Percentiles rank a stretch among this genome's conserved stretches.
Evolutionary conservation across 1,284 basidiomycete species (phyloP).

Genomic region (Ganoderma lingzhi): DNA sequence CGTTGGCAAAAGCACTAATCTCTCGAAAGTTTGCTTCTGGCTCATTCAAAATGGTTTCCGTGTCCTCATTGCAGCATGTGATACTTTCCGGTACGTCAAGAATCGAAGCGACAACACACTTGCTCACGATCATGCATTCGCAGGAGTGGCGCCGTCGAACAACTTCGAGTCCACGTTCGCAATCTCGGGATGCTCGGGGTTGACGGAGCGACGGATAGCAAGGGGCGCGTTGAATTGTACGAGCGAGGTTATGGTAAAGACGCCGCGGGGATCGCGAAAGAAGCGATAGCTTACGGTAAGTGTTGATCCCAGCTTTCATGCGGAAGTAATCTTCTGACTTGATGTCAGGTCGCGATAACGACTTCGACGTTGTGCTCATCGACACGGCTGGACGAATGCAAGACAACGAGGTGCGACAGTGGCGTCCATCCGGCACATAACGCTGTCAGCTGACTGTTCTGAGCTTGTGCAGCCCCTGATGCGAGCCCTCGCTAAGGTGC

Average conservation of each 20-base stretch:
- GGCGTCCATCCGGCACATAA: slow-evolving; percentile 5
- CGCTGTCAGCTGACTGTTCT: slow-evolving; percentile 15
- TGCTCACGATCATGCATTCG: background rate
- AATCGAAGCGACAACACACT: background rate
- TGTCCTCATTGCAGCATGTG: slow-evolving; percentile 97
- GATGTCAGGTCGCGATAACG: slow-evolving; percentile 76
- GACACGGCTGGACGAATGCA: slow-evolving; percentile 99
- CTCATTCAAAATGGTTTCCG: slow-evolving; percentile 93
- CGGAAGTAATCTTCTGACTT: slow-evolving; percentile 5
- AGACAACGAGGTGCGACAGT: slow-evolving; percentile 84
- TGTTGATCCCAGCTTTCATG: slow-evolving; percentile 10
- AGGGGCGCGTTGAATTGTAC: slow-evolving; percentile 89
- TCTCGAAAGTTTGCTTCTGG: slow-evolving; percentile 99
- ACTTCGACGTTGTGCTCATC: slow-evolving; percentile 94
- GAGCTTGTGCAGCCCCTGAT: slow-evolving; percentile 76
- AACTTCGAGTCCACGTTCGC: slow-evolving; percentile 94
- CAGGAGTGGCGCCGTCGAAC: slow-evolving; percentile 96
- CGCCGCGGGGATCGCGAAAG: slow-evolving; percentile 95
- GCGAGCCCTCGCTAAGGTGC: slow-evolving; percentile 95
- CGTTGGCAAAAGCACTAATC: slow-evolving; percentile 98
- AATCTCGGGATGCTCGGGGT: slow-evolving; percentile 91
- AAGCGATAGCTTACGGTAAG: slow-evolving; percentile 90
- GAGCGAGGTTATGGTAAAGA: slow-evolving; percentile 99
- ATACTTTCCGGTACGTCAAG: slow-evolving; percentile 85
- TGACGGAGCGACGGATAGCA: slow-evolving; percentile 71